phyloP scores from a whole-genome alignment of 2,329 filamentous ascomycete genomes.

The Coniochaeta ligniaria region DNA sequence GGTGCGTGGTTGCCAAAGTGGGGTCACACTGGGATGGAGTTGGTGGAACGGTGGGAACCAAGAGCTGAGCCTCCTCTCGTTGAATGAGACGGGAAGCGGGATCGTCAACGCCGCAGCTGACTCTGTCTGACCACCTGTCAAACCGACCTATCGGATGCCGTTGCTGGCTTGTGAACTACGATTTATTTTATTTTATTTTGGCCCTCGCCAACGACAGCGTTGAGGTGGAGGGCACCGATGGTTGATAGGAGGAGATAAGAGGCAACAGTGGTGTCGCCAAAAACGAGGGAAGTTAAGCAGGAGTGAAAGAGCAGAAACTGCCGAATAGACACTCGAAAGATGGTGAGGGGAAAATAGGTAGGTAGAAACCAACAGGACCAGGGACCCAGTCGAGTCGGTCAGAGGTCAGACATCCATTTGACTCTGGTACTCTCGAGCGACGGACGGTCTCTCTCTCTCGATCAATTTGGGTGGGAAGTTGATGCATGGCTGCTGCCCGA shows the following conservation, averaged over 20 bases:
- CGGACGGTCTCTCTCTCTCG: neutral
- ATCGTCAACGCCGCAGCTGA: slow-evolving; percentile 2
- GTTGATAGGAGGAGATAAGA: neutral
- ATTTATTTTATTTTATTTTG: too few species aligned
- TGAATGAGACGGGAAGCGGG: slow-evolving; percentile 1
- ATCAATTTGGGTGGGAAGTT: neutral
- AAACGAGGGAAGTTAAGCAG: neutral
- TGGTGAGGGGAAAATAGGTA: neutral
- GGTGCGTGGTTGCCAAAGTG: neutral
- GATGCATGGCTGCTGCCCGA: slow-evolving; percentile 1
- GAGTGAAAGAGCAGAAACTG: neutral
- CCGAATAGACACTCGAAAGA: neutral
- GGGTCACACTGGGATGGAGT: neutral
- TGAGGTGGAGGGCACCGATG: neutral
- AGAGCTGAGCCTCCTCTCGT: slow-evolving; percentile 1
- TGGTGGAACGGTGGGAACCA: neutral
- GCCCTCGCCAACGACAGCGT: neutral
- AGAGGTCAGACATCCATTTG: neutral
- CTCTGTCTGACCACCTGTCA: neutral
- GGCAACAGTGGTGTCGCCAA: neutral
- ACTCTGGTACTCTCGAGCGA: neutral
- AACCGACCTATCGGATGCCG: neutral
- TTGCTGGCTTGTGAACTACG: neutral
- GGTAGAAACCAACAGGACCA: neutral
- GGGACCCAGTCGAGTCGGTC: neutral